Base-by-base conservation (phyloP, 1,284 basidiomycete genomes). In the Melampsora abietis-canadensis region DNA sequence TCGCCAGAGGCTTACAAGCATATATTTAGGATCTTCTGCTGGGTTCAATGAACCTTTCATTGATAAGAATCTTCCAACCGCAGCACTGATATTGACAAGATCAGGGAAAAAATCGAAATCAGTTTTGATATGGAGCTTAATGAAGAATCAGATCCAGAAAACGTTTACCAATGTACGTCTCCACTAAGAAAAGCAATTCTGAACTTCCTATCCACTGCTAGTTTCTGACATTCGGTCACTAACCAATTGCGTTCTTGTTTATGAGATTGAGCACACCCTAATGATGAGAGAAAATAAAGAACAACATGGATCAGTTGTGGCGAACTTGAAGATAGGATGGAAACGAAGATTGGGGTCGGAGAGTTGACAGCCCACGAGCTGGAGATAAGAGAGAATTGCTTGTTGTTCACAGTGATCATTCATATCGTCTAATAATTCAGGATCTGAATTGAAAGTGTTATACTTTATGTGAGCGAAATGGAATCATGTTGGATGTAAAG, bases 231-330 rank as follows among this genome's bases (percentile, higher is more conserved):
- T 54, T 63, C 54, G 10, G 40, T 34, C 34, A 76, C 27, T 19
- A 76, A 40, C 75, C 75, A 76, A 63, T 76, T 76, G 0, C 75
- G 75, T 65, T 76, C 75, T 62, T 69, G 34, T 70, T 76, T 94
- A 82, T 94, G 92, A 3, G 83, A 81, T 76, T 88, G 88, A 30
- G 91, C 87, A 46, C 72, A 75, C 72, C 72, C 72, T 75, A 30
- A 19, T 17, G 34, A 57, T 14, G 14, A 46, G 21, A 24, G 19
- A 40, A 34, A n/a, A 37, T 31, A 30, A 7, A 34, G 21, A 61
- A 62, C 19, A 62, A 2, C 30, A 34, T 8, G 30, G 19, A 62
- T 62, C 51, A 57, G 51, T 17, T 40, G 12, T 1, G 4, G 14
- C 14, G 40, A 40, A 40, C 40, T 40, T 40, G 40, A 40, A 40